Conservation (phyloP, 2,329 filamentous ascomycete genomes). For the Raffaelea albimanens region DNA sequence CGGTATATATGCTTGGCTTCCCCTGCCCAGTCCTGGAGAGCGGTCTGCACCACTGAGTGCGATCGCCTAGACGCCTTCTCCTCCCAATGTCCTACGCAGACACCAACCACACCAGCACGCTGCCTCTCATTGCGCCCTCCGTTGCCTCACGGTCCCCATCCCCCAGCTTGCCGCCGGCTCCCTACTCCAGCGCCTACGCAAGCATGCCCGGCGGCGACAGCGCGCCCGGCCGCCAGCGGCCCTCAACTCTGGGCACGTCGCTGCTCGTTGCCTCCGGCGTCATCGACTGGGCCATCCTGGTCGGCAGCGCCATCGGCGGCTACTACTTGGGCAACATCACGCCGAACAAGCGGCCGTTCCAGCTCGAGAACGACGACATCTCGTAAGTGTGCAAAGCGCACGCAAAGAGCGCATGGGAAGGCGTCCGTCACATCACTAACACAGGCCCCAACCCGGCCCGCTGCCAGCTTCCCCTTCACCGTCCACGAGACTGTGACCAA, state of each 20-base stretch:
- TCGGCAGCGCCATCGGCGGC: constrained; percentile 49
- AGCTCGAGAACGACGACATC: constrained; percentile 64
- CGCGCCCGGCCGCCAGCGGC: background rate
- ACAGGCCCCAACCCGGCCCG: background rate
- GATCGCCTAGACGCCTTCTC: no score
- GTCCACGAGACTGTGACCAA: constrained; percentile 63
- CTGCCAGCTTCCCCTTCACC: constrained; percentile 56
- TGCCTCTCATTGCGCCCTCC: constrained; percentile 2
- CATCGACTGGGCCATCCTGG: constrained; percentile 64
- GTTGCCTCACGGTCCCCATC: background rate
- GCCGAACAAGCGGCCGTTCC: constrained; percentile 63
- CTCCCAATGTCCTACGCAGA: constrained; percentile 11
- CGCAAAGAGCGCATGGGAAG: no score
- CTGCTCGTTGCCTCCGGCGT: constrained; percentile 55
- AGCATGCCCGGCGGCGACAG: no score
- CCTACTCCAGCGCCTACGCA: no score
- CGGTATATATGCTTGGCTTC: no score
- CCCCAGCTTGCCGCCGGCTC: background rate
- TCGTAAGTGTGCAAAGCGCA: no score
- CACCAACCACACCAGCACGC: constrained; percentile 6
- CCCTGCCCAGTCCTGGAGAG: no score
- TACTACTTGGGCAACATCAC: constrained; percentile 47
- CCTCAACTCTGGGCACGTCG: background rate
- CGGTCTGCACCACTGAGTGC: no score
- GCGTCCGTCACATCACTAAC: background rate